Evolutionary conservation across 2,329 filamentous ascomycete species (phyloP), one percentile per base, ranked within the genome.

Genomic region (Exophiala spinifera): DNA sequence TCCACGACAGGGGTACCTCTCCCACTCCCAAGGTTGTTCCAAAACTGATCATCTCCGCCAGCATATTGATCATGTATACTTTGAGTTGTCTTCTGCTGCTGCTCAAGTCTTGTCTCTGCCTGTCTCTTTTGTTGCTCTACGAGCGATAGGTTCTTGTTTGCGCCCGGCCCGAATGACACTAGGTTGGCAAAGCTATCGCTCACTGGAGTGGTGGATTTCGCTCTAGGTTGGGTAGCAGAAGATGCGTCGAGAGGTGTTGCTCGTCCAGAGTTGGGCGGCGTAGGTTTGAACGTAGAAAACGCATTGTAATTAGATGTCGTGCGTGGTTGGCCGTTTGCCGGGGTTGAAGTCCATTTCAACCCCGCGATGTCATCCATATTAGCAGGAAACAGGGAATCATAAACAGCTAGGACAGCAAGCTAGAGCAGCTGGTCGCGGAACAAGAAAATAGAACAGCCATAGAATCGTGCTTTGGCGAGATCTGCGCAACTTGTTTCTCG

Each of bases 31-130:
- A 94, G 74, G 11, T 74, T 82, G 66, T 94, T 88, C 84, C 87
- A 91, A 67, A 90, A 89, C 57, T 84, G 83, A 10, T 81, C 80
- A 64, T 85, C 76, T 45, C 72, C 73, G 3, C 69, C 83, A 2
- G 89, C 90, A 70, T 90, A 96, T 57, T 92, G 85, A 25, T 82
- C 79, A 61, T 94, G 89, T 64, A 31, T 85, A 81, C 67, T 85
- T 82, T 64, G 80, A 86, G 64, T 80, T 82, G 66, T 83, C 82
- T 67, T 86, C 55, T 86, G 86, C 57, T 91, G 88, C 68, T 92
- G 88, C 68, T 76, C 82, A 31, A 80, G 77, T 72, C 83, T 89
- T 70, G 90, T 86, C 70, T 95, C 89, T 61, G 88, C 82, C 61
- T 96, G 73, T 57, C 83, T 87, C 65, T 76, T 80, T 69, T 87